Evolutionary conservation across 2,329 filamentous ascomycete species (phyloP).

Genomic region (Hypoxylon sp.): DNA sequence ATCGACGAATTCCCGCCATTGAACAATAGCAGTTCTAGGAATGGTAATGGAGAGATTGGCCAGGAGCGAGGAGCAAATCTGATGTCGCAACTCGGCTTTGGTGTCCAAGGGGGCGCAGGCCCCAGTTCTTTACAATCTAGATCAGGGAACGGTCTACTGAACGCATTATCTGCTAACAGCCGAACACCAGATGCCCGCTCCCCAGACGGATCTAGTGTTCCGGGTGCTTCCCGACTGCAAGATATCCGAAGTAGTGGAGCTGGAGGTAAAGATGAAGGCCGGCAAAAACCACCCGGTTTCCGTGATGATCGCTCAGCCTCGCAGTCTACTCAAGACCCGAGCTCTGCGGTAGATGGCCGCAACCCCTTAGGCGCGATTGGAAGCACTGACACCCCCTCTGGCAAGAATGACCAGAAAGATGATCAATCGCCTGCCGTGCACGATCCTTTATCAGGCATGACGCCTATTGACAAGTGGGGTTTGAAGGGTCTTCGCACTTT

Average conservation of each 20-base stretch:
- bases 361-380: slow-evolving; percentile 62
- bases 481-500: slow-evolving; percentile 72
- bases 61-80: slow-evolving; percentile 65
- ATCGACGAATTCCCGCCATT: slow-evolving; percentile 73
- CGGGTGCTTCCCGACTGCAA: slow-evolving; percentile 57
- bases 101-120: slow-evolving; percentile 58
- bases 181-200: slow-evolving; percentile 63
- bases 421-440: slow-evolving; percentile 57
- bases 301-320: slow-evolving; percentile 57
- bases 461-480: slow-evolving; percentile 72
- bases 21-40: slow-evolving; percentile 58
- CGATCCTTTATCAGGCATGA: slow-evolving; percentile 71
- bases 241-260: slow-evolving; percentile 55
- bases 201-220: slow-evolving; percentile 57
- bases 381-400: slow-evolving; percentile 54
- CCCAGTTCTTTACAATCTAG: slow-evolving; percentile 57
- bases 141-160: slow-evolving; percentile 70
- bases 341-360: slow-evolving; percentile 52
- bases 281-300: slow-evolving; percentile 59
- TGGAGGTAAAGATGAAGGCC: slow-evolving; percentile 57
- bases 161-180: slow-evolving; percentile 71
- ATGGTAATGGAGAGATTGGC: slow-evolving; percentile 67
- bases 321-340: slow-evolving; percentile 52
- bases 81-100: slow-evolving; percentile 67
- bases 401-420: slow-evolving; percentile 61